Evolutionary conservation across 169 alveolate species (phyloP).

Genomic region (Plasmodium falciparum): DNA sequence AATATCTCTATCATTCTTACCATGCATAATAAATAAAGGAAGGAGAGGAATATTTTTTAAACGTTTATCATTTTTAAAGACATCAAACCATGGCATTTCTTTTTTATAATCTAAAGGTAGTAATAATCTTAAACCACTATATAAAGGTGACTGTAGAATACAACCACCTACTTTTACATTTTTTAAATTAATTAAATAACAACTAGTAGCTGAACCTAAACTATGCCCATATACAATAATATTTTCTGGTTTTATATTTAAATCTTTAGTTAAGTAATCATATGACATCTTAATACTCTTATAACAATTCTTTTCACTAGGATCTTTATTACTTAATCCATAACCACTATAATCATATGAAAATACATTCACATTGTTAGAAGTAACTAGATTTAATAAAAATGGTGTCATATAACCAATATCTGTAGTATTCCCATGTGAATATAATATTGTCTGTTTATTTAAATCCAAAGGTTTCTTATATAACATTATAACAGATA

Average conservation of each 20-base stretch:
- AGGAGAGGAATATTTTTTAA: slow-evolving; percentile 61
- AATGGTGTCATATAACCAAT: slow-evolving; percentile 87
- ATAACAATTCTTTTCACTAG: slow-evolving; percentile 85
- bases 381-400: slow-evolving; percentile 77
- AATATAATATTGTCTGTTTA: slow-evolving; percentile 83
- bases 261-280: slow-evolving; percentile 76
- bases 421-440: slow-evolving; percentile 94
- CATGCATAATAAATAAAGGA: slow-evolving; percentile 83
- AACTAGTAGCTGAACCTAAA: slow-evolving; percentile 92
- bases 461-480: slow-evolving; percentile 37
- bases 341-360: slow-evolving; percentile 95
- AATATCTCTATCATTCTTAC: slow-evolving; percentile 77
- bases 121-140: slow-evolving; percentile 89
- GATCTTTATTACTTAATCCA: slow-evolving; percentile 88
- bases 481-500: slow-evolving; percentile 1
- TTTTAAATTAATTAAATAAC: slow-evolving; percentile 79
- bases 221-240: slow-evolving; percentile 91
- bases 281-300: slow-evolving; percentile 85
- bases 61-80: slow-evolving; percentile 82
- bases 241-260: slow-evolving; percentile 79
- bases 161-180: slow-evolving; percentile 89
- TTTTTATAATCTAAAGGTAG: slow-evolving; percentile 72
- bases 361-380: slow-evolving; percentile 84
- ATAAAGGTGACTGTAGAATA: slow-evolving; percentile 91
- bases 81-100: slow-evolving; percentile 85